These are phyloP conservation scores for Aphanomyces invadans DNA, from an alignment of 352 stramenopile species.

Conservation along the genomic window DNA sequence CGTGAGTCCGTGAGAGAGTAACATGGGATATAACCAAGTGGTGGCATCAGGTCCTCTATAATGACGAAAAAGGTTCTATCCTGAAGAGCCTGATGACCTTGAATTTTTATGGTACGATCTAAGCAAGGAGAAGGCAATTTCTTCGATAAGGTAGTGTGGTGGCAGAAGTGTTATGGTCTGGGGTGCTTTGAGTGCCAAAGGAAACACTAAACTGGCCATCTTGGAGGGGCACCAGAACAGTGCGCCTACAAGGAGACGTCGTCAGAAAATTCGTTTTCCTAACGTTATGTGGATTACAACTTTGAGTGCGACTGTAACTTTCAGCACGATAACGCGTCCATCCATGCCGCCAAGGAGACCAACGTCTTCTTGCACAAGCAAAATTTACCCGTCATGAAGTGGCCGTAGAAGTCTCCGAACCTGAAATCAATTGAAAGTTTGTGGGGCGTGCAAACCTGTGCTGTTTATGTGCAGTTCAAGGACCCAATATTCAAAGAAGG, in stretches of 20 bases:
- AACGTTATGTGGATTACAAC: slow-evolving; percentile 16
- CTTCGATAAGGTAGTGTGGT: background rate
- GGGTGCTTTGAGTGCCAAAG: slow-evolving; percentile 21
- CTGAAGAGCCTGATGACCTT: background rate
- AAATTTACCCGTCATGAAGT: background rate
- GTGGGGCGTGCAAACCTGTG: background rate
- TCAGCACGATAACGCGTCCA: background rate
- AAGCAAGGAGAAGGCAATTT: slow-evolving; percentile 9
- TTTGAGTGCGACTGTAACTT: background rate
- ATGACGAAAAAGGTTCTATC: background rate
- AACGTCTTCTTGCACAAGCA: background rate
- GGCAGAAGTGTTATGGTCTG: slow-evolving; percentile 28
- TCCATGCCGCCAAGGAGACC: background rate
- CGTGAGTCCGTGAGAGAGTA: background rate
- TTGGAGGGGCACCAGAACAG: slow-evolving; percentile 27
- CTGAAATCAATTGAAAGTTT: slow-evolving; percentile 17
- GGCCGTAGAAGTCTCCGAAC: slow-evolving; percentile 2
- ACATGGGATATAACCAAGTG: background rate
- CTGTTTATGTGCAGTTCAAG: background rate
- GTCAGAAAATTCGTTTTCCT: slow-evolving; percentile 28
- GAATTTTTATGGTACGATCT: background rate
- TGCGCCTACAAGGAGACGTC: slow-evolving; percentile 29
- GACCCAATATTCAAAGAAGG: background rate
- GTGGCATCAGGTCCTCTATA: background rate
- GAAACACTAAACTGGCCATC: slow-evolving; percentile 23